These are phyloP conservation scores for Gossypium herbaceum DNA, from an alignment of 345 rosid species.

Conservation along the genomic window DNA sequence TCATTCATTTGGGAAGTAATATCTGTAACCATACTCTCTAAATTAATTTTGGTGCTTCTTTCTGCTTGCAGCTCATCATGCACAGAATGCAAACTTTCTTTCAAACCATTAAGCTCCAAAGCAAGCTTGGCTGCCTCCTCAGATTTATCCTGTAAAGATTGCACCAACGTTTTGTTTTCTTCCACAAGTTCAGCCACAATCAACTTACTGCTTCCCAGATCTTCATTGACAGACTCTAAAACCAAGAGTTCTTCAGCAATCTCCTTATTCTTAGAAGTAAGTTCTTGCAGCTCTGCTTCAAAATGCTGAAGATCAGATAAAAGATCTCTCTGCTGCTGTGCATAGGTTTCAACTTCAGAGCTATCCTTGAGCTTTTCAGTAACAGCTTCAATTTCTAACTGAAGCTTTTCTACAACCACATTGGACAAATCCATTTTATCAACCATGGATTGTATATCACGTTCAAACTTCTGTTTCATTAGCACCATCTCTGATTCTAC, in stretches of 20 bases:
- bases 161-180: slow-evolving; percentile 50
- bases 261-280: slow-evolving; percentile 49
- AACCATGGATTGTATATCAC: slow-evolving; percentile 37
- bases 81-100: slow-evolving; percentile 34
- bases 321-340: slow-evolving; percentile 40
- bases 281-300: slow-evolving; percentile 51
- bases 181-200: slow-evolving; percentile 46
- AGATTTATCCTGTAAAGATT: slow-evolving; percentile 48
- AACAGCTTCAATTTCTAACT: slow-evolving; percentile 52
- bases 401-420: slow-evolving; percentile 53
- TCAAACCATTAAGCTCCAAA: slow-evolving; percentile 40
- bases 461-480: slow-evolving; percentile 55
- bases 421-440: slow-evolving; percentile 47
- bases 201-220: slow-evolving; percentile 53
- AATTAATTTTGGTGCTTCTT: slow-evolving; percentile 40
- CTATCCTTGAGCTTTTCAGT: slow-evolving; percentile 44
- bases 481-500: slow-evolving; percentile 46
- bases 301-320: slow-evolving; percentile 52
- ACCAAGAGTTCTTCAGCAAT: slow-evolving; percentile 51
- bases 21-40: slow-evolving; percentile 41
- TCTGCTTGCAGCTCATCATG: slow-evolving; percentile 46
- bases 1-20: slow-evolving; percentile 51
- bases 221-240: slow-evolving; percentile 45
- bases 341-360: slow-evolving; percentile 47
- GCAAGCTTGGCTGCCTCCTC: slow-evolving; percentile 46